Percentiles rank a stretch among this genome's conserved stretches.
Conservation (phyloP, 2,329 filamentous ascomycete species). For the Aureobasidium melanogenum region DNA sequence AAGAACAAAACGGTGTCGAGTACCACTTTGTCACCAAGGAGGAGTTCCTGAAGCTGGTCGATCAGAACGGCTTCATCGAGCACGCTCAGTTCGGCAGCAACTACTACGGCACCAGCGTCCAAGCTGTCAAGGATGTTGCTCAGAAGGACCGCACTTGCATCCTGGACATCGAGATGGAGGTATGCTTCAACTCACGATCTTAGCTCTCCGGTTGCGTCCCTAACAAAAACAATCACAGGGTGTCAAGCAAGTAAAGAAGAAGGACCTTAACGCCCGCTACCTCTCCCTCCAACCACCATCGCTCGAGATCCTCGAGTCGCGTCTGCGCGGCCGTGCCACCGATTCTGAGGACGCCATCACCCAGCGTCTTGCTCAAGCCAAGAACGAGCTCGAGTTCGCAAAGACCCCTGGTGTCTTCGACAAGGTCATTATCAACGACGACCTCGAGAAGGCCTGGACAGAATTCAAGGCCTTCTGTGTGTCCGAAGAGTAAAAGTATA, state of each 20-base stretch:
- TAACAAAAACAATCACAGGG: conserved; percentile 41
- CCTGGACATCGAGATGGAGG: conserved; percentile 95
- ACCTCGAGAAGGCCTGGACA: conserved; percentile 48
- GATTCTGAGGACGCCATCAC: conserved; percentile 64
- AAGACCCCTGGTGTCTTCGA: conserved; percentile 59
- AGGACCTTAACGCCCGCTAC: conserved; percentile 66
- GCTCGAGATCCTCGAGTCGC: conserved; percentile 61
- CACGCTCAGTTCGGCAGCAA: conserved; percentile 80
- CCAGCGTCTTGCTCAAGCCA: conserved; percentile 62
- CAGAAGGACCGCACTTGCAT: conserved; percentile 65
- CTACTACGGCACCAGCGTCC: conserved; percentile 75
- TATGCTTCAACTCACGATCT: conserved; percentile 26
- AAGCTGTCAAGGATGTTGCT: conserved; percentile 67
- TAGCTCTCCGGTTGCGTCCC: background rate
- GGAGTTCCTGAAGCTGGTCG: conserved; percentile 59
- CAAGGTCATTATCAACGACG: conserved; percentile 57
- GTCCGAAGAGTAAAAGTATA: conserved; percentile 16
- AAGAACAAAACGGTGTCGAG: conserved; percentile 67
- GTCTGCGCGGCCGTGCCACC: conserved; percentile 67
- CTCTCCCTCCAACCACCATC: conserved; percentile 78
- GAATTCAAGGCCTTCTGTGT: conserved; percentile 35
- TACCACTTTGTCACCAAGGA: conserved; percentile 69
- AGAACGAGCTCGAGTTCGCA: conserved; percentile 64
- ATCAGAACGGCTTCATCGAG: conserved; percentile 71
- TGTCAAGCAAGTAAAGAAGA: conserved; percentile 84